Conservation (phyloP, 345 rosid species). For the Balakata baccata region DNA sequence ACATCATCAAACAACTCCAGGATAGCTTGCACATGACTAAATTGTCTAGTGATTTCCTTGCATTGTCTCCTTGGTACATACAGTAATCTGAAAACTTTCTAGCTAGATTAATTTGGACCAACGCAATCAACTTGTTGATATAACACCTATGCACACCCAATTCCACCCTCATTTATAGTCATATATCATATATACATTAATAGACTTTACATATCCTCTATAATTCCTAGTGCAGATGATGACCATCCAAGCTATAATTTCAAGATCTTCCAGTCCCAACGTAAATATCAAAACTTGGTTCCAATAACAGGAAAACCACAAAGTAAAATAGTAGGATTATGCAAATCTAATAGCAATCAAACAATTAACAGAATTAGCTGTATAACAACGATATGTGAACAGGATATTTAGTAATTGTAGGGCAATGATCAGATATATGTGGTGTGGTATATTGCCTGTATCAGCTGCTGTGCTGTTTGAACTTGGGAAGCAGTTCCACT, state of each 20-base stretch:
- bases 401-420: neutral
- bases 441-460: slow-evolving; percentile 57
- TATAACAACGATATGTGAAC: neutral
- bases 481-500: slow-evolving; percentile 95
- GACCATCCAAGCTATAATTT: neutral
- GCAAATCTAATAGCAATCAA: slow-evolving; percentile 5
- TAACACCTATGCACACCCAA: neutral
- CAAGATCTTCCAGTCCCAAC: neutral
- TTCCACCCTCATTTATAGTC: neutral
- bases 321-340: neutral
- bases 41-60: neutral
- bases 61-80: neutral
- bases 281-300: neutral
- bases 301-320: neutral
- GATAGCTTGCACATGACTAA: neutral
- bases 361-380: neutral
- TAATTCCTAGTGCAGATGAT: neutral
- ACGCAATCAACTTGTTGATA: neutral
- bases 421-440: neutral
- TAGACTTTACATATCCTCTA: neutral
- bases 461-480: slow-evolving; percentile 95
- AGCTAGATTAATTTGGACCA: neutral
- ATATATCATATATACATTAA: neutral
- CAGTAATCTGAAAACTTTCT: neutral
- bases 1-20: neutral